Base-by-base conservation (phyloP, 2,329 filamentous ascomycete species). In the Teratosphaeria gauchensis region DNA sequence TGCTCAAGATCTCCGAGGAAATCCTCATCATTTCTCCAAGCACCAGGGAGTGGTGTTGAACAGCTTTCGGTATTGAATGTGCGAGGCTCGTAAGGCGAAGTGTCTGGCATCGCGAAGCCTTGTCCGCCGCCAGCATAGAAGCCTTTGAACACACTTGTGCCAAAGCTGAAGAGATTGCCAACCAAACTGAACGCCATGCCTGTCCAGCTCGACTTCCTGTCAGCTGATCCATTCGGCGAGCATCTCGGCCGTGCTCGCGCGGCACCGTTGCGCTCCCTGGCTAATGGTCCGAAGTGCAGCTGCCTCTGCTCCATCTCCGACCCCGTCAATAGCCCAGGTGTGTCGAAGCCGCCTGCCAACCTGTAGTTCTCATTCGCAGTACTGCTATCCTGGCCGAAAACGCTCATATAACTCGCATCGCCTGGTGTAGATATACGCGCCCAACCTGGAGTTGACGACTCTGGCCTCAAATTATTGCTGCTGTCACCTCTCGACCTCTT, bases 151-250 rank as follows among this genome's bases (percentile, higher is more conserved):
- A 88, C 83, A 28, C 71, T 77, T 3, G 77, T 84, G 76, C 92
- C 96, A 67, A 96, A 94, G 65, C 91, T 83, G 82, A 90, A 91
- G 0, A 95, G 84, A 68, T 87, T 92, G 19, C 89, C 88, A 7
- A 89, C 79, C 0, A 87, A 79, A 48, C 76, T 81, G 33, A 89
- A 76, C 4, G 87, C 81, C 54, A 82, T 73, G 19, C 77, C 76
- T 32, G 82, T 80, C 85, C 84, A 87, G 56, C 62, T 64, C 16
- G 42, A 21, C n/a, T n/a, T 16, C 53, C 61, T 58, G 56, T 60
- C 46, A 38, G 42, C 52, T 51, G 61, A 55, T 21, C 61, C 62
- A 55, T 62, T 62, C 8, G 58, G 42, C 14, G 58, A 38, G 6
- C 61, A 54, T 19, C 53, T 58, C 56, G 63, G 56, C 11, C 69